A percentile compares a stretch with the other conserved stretches of the same genome.
Conservation (phyloP, 2,329 filamentous ascomycete species). For the Sporothrix inflata region DNA sequence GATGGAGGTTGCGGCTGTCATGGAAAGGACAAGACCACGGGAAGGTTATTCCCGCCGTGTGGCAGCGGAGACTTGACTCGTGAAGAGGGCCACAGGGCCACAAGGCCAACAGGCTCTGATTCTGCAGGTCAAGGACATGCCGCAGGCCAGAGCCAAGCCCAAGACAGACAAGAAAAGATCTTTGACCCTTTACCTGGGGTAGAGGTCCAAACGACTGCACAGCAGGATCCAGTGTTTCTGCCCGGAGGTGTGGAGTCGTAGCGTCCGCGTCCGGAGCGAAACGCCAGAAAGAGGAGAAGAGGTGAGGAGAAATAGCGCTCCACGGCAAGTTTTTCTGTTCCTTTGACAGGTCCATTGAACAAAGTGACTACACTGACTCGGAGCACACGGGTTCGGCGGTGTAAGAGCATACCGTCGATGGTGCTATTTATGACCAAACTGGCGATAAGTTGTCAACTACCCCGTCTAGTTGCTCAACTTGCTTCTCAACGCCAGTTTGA, state of each 20-base stretch:
- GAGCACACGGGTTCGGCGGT: too few relatives aligned
- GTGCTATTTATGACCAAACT: too few relatives aligned
- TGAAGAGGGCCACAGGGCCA: not conserved
- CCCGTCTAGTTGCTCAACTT: too few relatives aligned
- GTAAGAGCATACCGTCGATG: too few relatives aligned
- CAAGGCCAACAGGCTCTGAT: not conserved
- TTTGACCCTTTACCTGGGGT: not conserved
- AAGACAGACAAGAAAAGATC: not conserved
- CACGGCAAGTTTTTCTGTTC: not conserved
- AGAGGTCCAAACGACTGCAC: not conserved
- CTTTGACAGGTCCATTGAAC: not conserved
- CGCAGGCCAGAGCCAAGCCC: not conserved
- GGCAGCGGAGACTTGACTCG: not conserved
- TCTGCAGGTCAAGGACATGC: conserved; percentile 12
- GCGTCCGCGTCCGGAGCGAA: not conserved
- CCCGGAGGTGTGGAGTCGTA: conserved; percentile 9
- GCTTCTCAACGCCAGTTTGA: not conserved
- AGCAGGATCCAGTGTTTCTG: not conserved
- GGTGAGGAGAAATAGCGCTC: too few relatives aligned
- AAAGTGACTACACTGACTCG: too few relatives aligned
- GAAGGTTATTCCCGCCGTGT: conserved; percentile 21
- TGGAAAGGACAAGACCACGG: conserved; percentile 13
- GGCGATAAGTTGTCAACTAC: too few relatives aligned
- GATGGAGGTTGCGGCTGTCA: not conserved
- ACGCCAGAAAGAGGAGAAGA: not conserved